Evolutionary conservation across 2,329 filamentous ascomycete species (phyloP).

Genomic region (Aspergillus felis): DNA sequence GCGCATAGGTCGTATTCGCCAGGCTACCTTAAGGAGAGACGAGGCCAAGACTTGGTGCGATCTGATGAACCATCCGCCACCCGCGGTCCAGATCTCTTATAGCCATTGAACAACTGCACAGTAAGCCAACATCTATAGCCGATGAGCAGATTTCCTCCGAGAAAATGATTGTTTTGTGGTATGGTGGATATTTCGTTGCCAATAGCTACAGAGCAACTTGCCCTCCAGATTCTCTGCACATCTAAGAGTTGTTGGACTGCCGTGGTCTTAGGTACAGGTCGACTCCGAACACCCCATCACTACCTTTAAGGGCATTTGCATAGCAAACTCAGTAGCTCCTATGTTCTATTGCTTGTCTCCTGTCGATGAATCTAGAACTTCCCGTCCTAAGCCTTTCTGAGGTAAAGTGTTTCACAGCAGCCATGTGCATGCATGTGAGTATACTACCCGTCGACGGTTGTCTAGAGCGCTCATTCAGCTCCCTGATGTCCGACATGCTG

Average conservation of each 20-base stretch:
- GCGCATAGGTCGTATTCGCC: not conserved
- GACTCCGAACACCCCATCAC: not conserved
- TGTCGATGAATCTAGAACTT: not conserved
- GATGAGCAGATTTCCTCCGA: not conserved
- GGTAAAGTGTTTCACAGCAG: not conserved
- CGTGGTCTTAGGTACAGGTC: not conserved
- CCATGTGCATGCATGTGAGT: not conserved
- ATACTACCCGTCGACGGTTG: not conserved
- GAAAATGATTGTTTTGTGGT: not conserved
- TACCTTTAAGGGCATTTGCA: not conserved
- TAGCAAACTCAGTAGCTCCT: not conserved
- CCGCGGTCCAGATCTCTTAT: constrained; percentile 7
- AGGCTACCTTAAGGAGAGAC: not conserved
- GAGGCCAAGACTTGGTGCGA: not conserved
- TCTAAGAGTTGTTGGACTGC: not conserved
- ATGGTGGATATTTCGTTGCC: not conserved
- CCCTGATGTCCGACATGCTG: not conserved
- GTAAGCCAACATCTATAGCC: not conserved
- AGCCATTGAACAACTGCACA: constrained; percentile 5
- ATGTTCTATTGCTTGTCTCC: not conserved
- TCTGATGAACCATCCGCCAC: not conserved
- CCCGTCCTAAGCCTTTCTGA: not conserved
- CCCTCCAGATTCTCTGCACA: not conserved
- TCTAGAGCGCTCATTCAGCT: not conserved
- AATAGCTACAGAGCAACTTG: not conserved